Conservation (phyloP, 768 basidiomycete genomes). For the Mrakia frigida region DNA sequence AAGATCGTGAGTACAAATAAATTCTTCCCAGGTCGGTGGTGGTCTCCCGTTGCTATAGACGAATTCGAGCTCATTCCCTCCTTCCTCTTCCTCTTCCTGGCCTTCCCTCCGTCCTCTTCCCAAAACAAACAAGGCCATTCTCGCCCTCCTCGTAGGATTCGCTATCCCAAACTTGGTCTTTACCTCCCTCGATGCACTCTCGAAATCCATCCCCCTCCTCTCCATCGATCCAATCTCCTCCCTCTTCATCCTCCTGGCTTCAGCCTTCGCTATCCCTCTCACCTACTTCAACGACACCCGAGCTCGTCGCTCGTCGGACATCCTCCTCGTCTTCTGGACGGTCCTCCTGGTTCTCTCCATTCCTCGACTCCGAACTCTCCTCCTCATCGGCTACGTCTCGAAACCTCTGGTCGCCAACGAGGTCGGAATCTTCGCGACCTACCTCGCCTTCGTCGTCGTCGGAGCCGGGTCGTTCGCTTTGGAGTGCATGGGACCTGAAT, state of each 20-base stretch:
- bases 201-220: slow-evolving; percentile 50
- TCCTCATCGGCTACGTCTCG: slow-evolving; percentile 35
- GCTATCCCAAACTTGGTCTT: slow-evolving; percentile 51
- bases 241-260: slow-evolving; percentile 39
- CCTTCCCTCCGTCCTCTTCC: slow-evolving; percentile 27
- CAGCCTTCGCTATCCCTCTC: slow-evolving; percentile 49
- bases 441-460: slow-evolving; percentile 42
- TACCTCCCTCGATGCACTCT: slow-evolving; percentile 48
- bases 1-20: slow-evolving; percentile 59
- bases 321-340: slow-evolving; percentile 79
- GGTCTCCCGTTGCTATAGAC: slow-evolving; percentile 18
- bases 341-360: slow-evolving; percentile 52
- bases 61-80: neutral
- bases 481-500: slow-evolving; percentile 66
- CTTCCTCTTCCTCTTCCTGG: slow-evolving; percentile 24
- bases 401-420: slow-evolving; percentile 34
- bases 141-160: slow-evolving; percentile 35
- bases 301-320: slow-evolving; percentile 62
- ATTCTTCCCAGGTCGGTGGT: no score
- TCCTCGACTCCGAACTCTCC: slow-evolving; percentile 60
- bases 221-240: slow-evolving; percentile 54
- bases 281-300: slow-evolving; percentile 67
- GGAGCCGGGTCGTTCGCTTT: slow-evolving; percentile 55
- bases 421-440: slow-evolving; percentile 38
- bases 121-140: neutral